phyloP scores from a whole-genome alignment of 306 rosid genomes.

The Medicago truncatula region DNA sequence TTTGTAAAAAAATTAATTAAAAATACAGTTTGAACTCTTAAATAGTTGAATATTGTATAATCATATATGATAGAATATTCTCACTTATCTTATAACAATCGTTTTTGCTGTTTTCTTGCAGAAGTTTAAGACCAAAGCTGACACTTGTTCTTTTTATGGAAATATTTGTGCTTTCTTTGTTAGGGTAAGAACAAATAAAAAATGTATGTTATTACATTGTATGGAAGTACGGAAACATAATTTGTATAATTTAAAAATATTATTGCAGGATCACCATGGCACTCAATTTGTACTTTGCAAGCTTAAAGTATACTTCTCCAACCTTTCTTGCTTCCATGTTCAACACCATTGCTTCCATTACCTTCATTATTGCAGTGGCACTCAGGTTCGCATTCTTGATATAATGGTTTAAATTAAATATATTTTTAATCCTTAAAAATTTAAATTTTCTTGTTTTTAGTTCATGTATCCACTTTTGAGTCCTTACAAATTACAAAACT shows the following conservation, averaged over 20 bases:
- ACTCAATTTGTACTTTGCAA: conserved; percentile 75
- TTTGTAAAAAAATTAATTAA: too few species aligned
- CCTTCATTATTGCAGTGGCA: conserved; percentile 73
- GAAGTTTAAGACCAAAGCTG: conserved; percentile 72
- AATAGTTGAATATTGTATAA: neutral
- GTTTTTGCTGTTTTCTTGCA: conserved; percentile 39
- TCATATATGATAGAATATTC: neutral
- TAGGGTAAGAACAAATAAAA: conserved; percentile 59
- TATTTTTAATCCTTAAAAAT: neutral
- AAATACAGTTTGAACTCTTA: too few species aligned
- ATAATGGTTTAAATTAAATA: neutral
- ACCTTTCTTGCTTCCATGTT: conserved; percentile 72
- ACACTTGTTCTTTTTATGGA: conserved; percentile 65
- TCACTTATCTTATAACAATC: neutral
- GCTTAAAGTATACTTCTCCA: conserved; percentile 78
- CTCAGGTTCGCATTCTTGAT: conserved; percentile 51
- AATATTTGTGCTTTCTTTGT: conserved; percentile 75
- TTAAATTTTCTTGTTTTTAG: too few species aligned
- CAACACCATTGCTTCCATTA: conserved; percentile 76
- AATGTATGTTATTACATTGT: too few species aligned
- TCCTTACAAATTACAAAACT: too few species aligned
- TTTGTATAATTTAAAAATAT: neutral
- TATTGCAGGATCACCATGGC: conserved; percentile 63
- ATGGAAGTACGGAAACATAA: neutral
- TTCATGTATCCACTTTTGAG: too few species aligned